These are phyloP conservation scores for Aspergillus sp. DNA, from an alignment of 2,329 filamentous ascomycete species.

Conservation along the genomic window DNA sequence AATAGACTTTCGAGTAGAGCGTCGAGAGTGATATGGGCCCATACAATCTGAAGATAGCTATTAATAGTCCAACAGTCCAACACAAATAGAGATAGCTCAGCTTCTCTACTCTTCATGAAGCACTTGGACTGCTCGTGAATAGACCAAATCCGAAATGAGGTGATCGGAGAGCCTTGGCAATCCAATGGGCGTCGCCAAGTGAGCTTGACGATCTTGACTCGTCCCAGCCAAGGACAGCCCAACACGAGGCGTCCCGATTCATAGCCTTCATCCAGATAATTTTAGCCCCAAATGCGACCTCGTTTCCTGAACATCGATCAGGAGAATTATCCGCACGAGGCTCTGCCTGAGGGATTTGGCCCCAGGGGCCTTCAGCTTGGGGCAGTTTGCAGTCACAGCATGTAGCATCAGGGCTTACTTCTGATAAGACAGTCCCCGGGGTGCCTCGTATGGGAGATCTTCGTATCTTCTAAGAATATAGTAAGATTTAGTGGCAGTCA, in stretches of 20 bases:
- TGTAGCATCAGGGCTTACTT: background rate
- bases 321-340: background rate
- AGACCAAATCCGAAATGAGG: background rate
- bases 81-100: background rate
- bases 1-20: constrained; percentile 5
- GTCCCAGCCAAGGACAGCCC: background rate
- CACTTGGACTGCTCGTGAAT: background rate
- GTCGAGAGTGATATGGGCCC: too few species aligned
- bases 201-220: constrained; percentile 1
- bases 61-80: background rate
- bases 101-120: background rate
- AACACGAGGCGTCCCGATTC: background rate
- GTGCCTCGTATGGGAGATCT: background rate
- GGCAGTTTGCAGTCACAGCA: background rate
- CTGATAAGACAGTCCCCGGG: background rate
- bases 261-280: background rate
- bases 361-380: background rate
- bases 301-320: too few species aligned
- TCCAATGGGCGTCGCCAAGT: background rate
- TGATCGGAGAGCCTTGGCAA: background rate
- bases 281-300: background rate
- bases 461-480: background rate
- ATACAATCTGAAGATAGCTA: too few species aligned
- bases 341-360: background rate
- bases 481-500: background rate